Percentiles rank a stretch among this genome's conserved stretches.
phyloP scores from a whole-genome alignment of 768 basidiomycete species.

The Strobilomyces dryophilus region DNA sequence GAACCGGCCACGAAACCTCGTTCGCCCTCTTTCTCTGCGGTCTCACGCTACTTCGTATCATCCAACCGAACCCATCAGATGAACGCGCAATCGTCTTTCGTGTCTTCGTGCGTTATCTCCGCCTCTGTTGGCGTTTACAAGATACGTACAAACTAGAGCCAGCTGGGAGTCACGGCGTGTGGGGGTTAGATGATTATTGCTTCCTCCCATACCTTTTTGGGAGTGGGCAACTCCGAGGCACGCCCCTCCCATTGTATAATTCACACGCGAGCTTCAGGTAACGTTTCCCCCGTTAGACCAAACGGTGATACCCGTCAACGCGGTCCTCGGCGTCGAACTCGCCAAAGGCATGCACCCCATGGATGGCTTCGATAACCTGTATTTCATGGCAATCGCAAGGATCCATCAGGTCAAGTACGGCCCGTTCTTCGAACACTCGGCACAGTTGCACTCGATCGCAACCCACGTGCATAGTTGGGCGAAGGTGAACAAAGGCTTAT shows the following conservation, averaged over 20 bases:
- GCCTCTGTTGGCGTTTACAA: constrained; percentile 81
- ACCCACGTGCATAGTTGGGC: constrained; percentile 84
- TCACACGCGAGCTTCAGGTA: background rate
- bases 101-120: constrained; percentile 76
- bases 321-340: constrained; percentile 55
- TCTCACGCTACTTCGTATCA: constrained; percentile 65
- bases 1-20: constrained; percentile 92
- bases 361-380: constrained; percentile 56
- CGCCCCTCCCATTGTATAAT: constrained; percentile 7
- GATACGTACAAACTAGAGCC: constrained; percentile 90
- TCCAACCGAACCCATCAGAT: constrained; percentile 52
- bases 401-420: constrained; percentile 80
- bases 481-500: constrained; percentile 85
- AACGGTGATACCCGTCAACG: constrained; percentile 56
- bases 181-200: constrained; percentile 92
- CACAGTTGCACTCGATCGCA: constrained; percentile 84
- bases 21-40: constrained; percentile 77
- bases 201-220: constrained; percentile 92
- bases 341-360: constrained; percentile 17
- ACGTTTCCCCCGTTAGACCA: constrained; percentile 44
- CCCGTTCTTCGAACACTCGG: constrained; percentile 90
- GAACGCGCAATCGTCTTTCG: constrained; percentile 56
- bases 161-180: constrained; percentile 96
- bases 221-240: constrained; percentile 82
- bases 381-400: constrained; percentile 73